Evolutionary conservation across 305 asterid species (phyloP).

Genomic region (Fraxinus ornus): DNA sequence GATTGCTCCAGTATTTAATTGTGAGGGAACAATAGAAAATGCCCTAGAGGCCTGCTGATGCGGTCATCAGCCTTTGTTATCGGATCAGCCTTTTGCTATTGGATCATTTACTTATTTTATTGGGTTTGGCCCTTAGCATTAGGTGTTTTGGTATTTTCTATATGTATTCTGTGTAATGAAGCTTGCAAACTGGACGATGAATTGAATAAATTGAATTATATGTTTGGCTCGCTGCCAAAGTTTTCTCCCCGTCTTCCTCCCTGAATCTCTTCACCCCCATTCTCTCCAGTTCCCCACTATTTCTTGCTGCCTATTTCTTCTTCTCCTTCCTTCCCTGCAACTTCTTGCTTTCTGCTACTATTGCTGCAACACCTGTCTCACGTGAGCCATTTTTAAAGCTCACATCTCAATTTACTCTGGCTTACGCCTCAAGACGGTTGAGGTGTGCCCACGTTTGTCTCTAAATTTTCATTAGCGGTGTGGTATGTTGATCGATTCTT

Average conservation of each 20-base stretch:
- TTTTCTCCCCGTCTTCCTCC: not conserved
- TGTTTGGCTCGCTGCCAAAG: not conserved
- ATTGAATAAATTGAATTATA: not conserved
- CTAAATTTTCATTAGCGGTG: not conserved
- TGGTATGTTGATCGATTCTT: not conserved
- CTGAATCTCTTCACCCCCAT: not conserved
- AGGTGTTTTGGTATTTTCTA: not conserved
- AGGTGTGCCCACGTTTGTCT: not conserved
- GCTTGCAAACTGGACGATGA: not conserved
- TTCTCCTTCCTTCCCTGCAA: not conserved
- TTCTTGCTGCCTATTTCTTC: not conserved
- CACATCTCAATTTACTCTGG: not conserved
- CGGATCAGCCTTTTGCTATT: not conserved
- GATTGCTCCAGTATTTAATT: not conserved
- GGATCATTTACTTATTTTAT: not conserved
- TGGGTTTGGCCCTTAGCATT: not conserved
- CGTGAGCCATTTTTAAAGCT: not conserved
- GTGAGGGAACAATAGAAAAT: not conserved
- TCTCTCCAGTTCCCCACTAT: not conserved
- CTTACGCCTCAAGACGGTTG: not conserved
- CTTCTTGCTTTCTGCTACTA: not conserved
- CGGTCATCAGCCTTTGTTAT: not conserved
- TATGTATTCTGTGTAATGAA: not conserved
- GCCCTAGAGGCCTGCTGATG: not conserved
- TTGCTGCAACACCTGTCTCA: not conserved